Conservation (phyloP, 2,329 filamentous ascomycete genomes). For the Delphinella strobiligena region DNA sequence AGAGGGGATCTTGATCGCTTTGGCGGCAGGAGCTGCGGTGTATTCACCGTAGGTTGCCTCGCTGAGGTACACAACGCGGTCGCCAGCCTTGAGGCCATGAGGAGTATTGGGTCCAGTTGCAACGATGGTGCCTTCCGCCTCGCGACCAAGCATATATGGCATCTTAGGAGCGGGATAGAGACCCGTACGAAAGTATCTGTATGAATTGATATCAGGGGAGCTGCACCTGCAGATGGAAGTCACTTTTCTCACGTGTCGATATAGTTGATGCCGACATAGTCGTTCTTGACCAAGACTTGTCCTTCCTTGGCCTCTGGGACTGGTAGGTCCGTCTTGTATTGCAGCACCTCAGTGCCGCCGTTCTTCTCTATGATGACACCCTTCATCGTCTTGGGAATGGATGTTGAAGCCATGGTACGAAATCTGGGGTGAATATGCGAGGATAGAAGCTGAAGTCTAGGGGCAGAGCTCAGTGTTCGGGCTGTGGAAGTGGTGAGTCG, state of each 20-base stretch:
- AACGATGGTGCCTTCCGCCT: conserved; percentile 62
- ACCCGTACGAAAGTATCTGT: conserved; percentile 70
- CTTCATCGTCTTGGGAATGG: conserved; percentile 56
- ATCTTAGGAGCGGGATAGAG: conserved; percentile 59
- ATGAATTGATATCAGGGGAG: not conserved
- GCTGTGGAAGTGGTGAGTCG: conserved; percentile 6
- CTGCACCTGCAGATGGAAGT: not conserved
- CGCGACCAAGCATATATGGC: conserved; percentile 68
- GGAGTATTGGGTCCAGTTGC: conserved; percentile 41
- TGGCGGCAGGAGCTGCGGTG: conserved; percentile 39
- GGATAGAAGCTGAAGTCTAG: conserved; percentile 15
- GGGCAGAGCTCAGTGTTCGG: conserved; percentile 10
- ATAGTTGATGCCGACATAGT: conserved; percentile 71
- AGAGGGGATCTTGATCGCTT: conserved; percentile 52
- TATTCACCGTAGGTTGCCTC: conserved; percentile 48
- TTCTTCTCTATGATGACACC: conserved; percentile 61
- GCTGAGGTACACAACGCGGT: conserved; percentile 60
- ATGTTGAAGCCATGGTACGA: conserved; percentile 29
- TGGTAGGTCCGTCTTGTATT: conserved; percentile 58
- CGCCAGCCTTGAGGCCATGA: conserved; percentile 49
- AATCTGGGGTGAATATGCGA: conserved; percentile 11
- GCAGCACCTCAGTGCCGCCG: conserved; percentile 58
- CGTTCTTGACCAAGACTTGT: conserved; percentile 70
- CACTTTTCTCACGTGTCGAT: conserved; percentile 57
- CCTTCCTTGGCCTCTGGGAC: conserved; percentile 57